Percentiles rank a stretch among this genome's conserved stretches.
Conservation (phyloP, 768 basidiomycete species). For the Leucocoprinus birnbaumii region DNA sequence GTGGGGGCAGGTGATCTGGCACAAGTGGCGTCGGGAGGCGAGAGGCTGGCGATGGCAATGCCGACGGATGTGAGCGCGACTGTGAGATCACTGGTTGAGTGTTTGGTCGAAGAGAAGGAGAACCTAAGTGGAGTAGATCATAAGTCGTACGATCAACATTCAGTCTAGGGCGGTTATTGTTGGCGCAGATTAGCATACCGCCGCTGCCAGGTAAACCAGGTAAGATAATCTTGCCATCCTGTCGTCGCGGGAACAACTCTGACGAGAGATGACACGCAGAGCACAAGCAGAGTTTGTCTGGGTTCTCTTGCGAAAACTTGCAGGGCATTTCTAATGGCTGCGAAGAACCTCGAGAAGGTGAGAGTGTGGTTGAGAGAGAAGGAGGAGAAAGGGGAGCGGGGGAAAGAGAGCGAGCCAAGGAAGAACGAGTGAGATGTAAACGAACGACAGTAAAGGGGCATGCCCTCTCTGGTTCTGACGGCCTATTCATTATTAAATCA, state of each 20-base stretch:
- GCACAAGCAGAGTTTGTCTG: slow-evolving; percentile 9
- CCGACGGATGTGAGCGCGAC: background rate
- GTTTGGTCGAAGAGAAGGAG: slow-evolving; percentile 1
- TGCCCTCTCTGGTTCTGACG: slow-evolving; percentile 11
- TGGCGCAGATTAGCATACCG: background rate
- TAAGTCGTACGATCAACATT: background rate
- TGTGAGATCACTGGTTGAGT: background rate
- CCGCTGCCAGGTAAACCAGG: slow-evolving; percentile 2
- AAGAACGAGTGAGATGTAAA: slow-evolving; percentile 9
- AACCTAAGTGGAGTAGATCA: background rate
- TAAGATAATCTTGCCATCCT: slow-evolving; percentile 11
- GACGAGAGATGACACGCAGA: slow-evolving; percentile 12
- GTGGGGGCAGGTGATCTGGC: slow-evolving; percentile 2
- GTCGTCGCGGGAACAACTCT: slow-evolving; percentile 13
- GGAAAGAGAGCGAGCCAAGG: background rate
- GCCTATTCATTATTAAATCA: slow-evolving; percentile 14
- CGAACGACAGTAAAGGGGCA: slow-evolving; percentile 12
- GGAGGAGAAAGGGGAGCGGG: background rate
- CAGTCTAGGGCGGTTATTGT: too few species aligned
- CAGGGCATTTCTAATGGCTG: slow-evolving; percentile 3
- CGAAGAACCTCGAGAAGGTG: background rate
- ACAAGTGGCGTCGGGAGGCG: slow-evolving; percentile 2
- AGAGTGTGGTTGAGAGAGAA: background rate
- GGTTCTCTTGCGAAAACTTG: slow-evolving; percentile 9
- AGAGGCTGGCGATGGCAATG: background rate